Evolutionary conservation across 31 red algal species (phyloP), one percentile per base, ranked within the genome.

Genomic region (Pterothamnion heteromorphum): DNA sequence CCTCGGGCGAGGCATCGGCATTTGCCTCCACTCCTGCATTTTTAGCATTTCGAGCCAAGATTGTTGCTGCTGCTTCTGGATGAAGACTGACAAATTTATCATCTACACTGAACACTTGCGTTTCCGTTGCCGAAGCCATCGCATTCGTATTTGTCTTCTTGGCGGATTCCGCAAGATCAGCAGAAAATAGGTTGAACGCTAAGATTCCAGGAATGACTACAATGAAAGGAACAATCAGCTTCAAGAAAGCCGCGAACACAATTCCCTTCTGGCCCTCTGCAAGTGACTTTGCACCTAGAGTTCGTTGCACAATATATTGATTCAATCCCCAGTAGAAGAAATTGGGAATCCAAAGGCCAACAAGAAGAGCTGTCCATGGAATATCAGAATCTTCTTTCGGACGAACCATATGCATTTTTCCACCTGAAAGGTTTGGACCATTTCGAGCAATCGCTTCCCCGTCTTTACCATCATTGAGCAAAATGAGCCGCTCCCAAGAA

Each of bases 281-380:
- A 9, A 83, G 28, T 28, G 21, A 28, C 80, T 83, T 83, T 23
- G 80, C 5, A 14, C 80, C 80, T 28, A 83, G 28, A 83, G 28
- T 32, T 32, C 80, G 21, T 83, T 83, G 80, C 9, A 83, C 21
- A 28, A 83, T 83, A 22, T 14, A 83, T 83, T 83, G 80, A 24
- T 83, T 83, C 14, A 32, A 28, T 83, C 80, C 80, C 80, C 80
- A 83, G 23, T 83, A 83, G 80, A 28, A 83, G 28, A 83, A 83
- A 26, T 83, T 28, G 18, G 80, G 80, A 83, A 83, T 83, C 28
- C 21, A 83, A 83, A 83, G 80, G 28, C 80, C 80, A 83, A 64
- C n/a, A 9, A 64, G 51, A 18, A 64, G 51, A 18, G 51, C 51
- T 18, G 51, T 18, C 51, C 51, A 64, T 64, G 51, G 51, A 64